Percentiles rank a stretch among this genome's conserved stretches.
phyloP scores from a whole-genome alignment of 306 rosid genomes.

The Cyclanthera cordifolia region DNA sequence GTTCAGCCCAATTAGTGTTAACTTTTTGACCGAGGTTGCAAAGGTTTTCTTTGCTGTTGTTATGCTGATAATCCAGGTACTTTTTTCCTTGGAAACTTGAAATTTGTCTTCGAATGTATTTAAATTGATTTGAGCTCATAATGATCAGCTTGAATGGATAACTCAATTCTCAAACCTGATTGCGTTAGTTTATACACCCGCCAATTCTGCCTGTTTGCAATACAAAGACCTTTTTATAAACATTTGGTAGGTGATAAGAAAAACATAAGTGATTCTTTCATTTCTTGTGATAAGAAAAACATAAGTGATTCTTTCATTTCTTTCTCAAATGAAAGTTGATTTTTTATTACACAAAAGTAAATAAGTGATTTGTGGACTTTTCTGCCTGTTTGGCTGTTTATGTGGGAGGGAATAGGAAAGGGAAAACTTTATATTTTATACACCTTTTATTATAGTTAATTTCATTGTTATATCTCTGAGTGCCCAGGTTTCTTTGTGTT shows the following conservation, averaged over 20 bases:
- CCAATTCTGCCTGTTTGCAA: background rate
- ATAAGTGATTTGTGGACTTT: background rate
- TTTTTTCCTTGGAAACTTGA: constrained; percentile 1
- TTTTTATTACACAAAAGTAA: background rate
- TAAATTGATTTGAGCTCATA: background rate
- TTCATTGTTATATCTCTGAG: background rate
- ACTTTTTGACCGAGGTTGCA: constrained; percentile 81
- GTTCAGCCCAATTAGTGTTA: constrained; percentile 96
- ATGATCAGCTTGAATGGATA: constrained; percentile 6
- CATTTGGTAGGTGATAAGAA: background rate
- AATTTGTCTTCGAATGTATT: background rate
- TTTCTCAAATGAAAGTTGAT: background rate
- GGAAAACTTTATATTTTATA: constrained; percentile 1
- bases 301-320: background rate
- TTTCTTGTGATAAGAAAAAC: background rate
- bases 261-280: background rate
- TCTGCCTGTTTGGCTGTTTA: background rate
- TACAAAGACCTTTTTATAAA: background rate
- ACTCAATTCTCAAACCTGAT: background rate
- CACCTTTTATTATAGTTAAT: background rate
- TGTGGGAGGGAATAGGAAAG: background rate
- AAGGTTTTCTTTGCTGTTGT: constrained; percentile 85
- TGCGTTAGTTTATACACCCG: background rate
- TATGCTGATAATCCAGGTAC: constrained; percentile 86
- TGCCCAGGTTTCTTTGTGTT: background rate